phyloP scores from a whole-genome alignment of 2,329 filamentous ascomycete genomes.

The Talaromyces sp. region DNA sequence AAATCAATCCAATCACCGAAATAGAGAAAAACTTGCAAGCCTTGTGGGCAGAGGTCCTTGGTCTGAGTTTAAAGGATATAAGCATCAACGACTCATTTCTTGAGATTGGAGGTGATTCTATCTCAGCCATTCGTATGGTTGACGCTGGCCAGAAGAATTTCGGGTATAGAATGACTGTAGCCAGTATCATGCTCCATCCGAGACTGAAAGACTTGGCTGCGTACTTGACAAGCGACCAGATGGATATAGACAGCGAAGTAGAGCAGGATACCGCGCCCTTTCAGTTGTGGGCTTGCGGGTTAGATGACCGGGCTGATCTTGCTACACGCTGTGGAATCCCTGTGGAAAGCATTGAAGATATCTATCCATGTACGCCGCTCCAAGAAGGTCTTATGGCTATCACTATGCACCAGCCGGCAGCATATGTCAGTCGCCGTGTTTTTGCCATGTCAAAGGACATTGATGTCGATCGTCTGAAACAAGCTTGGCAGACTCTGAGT shows the following conservation, averaged over 20 bases:
- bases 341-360: constrained; percentile 30
- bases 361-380: constrained; percentile 40
- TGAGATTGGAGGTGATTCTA: constrained; percentile 26
- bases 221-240: not conserved
- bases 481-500: not conserved
- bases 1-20: not conserved
- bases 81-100: constrained; percentile 27
- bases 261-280: not conserved
- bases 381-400: constrained; percentile 46
- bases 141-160: not conserved
- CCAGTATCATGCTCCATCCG: not conserved
- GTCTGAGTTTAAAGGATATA: not conserved
- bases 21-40: not conserved
- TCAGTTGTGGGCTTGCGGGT: not conserved
- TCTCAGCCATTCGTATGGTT: constrained; percentile 20
- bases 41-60: not conserved
- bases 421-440: constrained; percentile 46
- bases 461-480: constrained; percentile 36
- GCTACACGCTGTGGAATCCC: not conserved
- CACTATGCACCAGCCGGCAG: constrained; percentile 40
- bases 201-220: not conserved
- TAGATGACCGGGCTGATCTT: not conserved
- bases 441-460: constrained; percentile 36
- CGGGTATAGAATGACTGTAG: not conserved
- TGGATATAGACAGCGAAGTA: not conserved